These are phyloP conservation scores for Mycena galopus DNA, from an alignment of 768 basidiomycete genomes.

Conservation along the genomic window DNA sequence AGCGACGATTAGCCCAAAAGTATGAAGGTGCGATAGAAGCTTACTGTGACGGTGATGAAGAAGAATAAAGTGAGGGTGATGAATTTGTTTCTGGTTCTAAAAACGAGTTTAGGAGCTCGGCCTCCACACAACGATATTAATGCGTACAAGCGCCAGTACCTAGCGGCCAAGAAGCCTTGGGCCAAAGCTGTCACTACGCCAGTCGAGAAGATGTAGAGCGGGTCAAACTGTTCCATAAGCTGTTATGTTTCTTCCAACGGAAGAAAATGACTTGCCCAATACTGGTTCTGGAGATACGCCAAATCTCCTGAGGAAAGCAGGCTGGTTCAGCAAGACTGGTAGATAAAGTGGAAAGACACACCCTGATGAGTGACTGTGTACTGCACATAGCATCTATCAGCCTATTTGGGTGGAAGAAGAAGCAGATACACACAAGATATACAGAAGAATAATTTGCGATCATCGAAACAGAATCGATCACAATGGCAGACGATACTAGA, in stretches of 20 bases:
- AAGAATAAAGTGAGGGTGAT: too few species aligned
- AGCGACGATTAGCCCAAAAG: too few species aligned
- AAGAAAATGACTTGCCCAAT: constrained; percentile 14
- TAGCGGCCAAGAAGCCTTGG: constrained; percentile 1
- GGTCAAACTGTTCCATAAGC: not conserved
- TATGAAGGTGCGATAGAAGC: too few species aligned
- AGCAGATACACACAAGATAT: too few species aligned
- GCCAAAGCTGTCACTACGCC: too few species aligned
- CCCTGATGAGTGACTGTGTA: constrained; percentile 20
- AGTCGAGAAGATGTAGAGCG: constrained; percentile 1
- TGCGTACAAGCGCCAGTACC: constrained; percentile 5
- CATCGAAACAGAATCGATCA: too few species aligned
- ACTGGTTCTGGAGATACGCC: constrained; percentile 10
- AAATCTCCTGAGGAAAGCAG: constrained; percentile 2
- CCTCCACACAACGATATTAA: not conserved
- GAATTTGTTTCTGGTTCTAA: too few species aligned
- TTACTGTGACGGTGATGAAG: too few species aligned
- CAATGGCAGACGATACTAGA: too few species aligned
- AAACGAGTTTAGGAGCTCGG: too few species aligned
- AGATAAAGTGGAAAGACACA: constrained; percentile 18
- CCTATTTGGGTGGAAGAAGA: not conserved
- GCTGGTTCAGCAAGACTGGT: constrained; percentile 3
- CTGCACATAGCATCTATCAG: constrained; percentile 13
- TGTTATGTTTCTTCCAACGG: constrained; percentile 14
- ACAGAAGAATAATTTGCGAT: too few species aligned